phyloP scores from a whole-genome alignment of 768 basidiomycete genomes.

The Thelephora aurantiotincta region DNA sequence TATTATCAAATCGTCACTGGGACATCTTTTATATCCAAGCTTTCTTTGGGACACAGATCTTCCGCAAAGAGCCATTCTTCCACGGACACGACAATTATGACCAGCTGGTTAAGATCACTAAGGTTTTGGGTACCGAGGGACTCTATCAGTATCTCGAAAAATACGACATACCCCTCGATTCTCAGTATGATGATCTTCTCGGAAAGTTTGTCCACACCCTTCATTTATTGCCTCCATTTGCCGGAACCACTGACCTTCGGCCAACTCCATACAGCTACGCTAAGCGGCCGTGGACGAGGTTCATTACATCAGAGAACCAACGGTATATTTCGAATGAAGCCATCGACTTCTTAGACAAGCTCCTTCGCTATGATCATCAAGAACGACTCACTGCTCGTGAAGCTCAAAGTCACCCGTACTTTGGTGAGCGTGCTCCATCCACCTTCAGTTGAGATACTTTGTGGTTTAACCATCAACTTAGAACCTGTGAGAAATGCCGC shows the following conservation, averaged over 20 bases:
- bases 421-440: slow-evolving; percentile 35
- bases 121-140: slow-evolving; percentile 94
- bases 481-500: slow-evolving; percentile 54
- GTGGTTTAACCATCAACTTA: slow-evolving; percentile 18
- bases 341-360: slow-evolving; percentile 89
- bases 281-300: slow-evolving; percentile 89
- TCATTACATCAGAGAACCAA: slow-evolving; percentile 92
- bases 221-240: slow-evolving; percentile 1
- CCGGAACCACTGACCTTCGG: slow-evolving; percentile 1
- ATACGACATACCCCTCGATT: slow-evolving; percentile 89
- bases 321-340: slow-evolving; percentile 95
- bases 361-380: slow-evolving; percentile 94
- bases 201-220: slow-evolving; percentile 40
- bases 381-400: slow-evolving; percentile 91
- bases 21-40: not conserved
- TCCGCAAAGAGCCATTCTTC: slow-evolving; percentile 98
- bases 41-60: slow-evolving; percentile 46
- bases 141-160: slow-evolving; percentile 86
- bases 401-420: slow-evolving; percentile 87
- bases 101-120: slow-evolving; percentile 94
- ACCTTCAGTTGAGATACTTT: slow-evolving; percentile 5
- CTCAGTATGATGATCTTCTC: slow-evolving; percentile 92
- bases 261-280: slow-evolving; percentile 45
- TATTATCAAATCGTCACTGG: not conserved
- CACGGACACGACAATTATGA: slow-evolving; percentile 99